Evolutionary conservation across 2,329 filamentous ascomycete genomes (phyloP), one percentile per base, ranked within the genome.

Genomic region (Fusarium buxicola): DNA sequence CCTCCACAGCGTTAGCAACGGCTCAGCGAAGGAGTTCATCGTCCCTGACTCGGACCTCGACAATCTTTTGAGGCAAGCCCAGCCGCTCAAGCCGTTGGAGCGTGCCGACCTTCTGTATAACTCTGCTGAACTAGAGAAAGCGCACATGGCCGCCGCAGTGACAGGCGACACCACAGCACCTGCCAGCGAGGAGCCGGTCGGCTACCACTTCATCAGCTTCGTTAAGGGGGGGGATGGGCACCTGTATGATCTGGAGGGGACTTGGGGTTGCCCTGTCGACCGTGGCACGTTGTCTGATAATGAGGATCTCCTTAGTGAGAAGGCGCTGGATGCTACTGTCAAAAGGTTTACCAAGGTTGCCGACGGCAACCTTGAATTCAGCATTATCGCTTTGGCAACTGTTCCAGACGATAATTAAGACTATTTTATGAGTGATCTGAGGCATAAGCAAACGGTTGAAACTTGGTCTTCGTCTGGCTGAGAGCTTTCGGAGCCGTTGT

Each of bases 121-220:
- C 55, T 91, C 86, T 44, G 78, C 85, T 55, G 86, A 84, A 31
- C 81, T 96, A 55, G 92, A 94, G 75, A 83, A 81, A 44, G 91
- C 90, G 2, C 91, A 95, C 76, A 87, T 88, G 67, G 83, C 83
- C 49, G 91, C 90, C 6, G 92, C 90, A 5, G 78, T 78, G 2
- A 76, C 81, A 35, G 92, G 92, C 1, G 90, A 92, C 71, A 91
- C 90, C 0, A 74, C 75, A 12, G 84, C 89, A 1, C 89, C 89
- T 2, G 71, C 78, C 15, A 86, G 87, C 10, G 84, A 88, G 11
- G 86, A 85, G 41, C 80, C 82, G 27, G 80, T 87, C 1, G 89
- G 91, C 39, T 80, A 92, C 62, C 92, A 96, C 74, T 96, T 93
- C 70, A 89, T 96, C 34, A 90, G 90, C 36, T 95, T 94, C 72